These are phyloP conservation scores for Phialophora tarda DNA, from an alignment of 2,329 filamentous ascomycete genomes.

Conservation along the genomic window DNA sequence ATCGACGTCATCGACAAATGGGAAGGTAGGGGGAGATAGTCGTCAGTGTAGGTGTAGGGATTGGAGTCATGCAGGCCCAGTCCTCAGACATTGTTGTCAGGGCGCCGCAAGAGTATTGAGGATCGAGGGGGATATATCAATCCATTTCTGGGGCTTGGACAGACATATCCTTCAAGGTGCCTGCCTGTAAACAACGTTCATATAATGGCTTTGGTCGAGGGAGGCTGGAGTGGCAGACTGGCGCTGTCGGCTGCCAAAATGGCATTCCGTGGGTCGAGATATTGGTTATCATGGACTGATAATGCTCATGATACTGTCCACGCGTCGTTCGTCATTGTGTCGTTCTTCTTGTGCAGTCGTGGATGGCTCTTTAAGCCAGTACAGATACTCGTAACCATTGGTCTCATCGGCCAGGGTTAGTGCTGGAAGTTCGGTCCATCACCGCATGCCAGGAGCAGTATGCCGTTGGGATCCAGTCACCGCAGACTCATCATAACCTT, in stretches of 20 bases:
- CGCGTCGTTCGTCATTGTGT: background rate
- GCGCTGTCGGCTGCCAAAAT: background rate
- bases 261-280: background rate
- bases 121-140: background rate
- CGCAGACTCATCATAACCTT: constrained; percentile 36
- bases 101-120: background rate
- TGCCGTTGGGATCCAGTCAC: constrained; percentile 3
- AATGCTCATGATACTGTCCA: background rate
- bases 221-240: background rate
- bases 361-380: background rate
- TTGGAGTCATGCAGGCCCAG: background rate
- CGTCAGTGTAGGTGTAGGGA: background rate
- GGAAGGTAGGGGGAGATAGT: background rate
- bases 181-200: background rate
- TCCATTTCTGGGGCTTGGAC: background rate
- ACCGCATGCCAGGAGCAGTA: background rate
- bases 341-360: background rate
- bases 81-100: background rate
- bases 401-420: background rate
- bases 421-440: background rate
- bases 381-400: background rate
- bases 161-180: background rate
- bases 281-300: background rate
- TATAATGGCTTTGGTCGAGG: background rate
- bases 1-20: constrained; percentile 7